Evolutionary conservation across 2,329 filamentous ascomycete species (phyloP), one percentile per base, ranked within the genome.

Genomic region (Orbilia javanica): DNA sequence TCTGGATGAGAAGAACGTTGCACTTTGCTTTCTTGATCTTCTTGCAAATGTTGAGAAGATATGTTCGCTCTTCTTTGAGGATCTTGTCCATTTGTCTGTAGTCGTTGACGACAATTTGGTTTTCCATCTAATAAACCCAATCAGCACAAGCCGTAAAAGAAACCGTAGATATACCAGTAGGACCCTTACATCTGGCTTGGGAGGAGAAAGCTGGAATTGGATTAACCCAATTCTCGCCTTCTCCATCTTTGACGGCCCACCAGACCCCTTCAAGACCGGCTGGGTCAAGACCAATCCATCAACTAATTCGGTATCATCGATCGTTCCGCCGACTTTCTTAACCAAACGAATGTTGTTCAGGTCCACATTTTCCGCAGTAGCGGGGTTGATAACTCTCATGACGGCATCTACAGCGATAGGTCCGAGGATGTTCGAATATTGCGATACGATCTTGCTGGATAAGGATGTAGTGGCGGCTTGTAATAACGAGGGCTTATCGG

Each of bases 11-110:
- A 52, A 98, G 90, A 50, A 99, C 96, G 83, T 99, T 99, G 87
- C 96, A 99, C 88, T 98, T 99, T 81, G 96, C 94, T 89, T 98
- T 99, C 87, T 98, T 97, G 86, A 99, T 99, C 89, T 98, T 99
- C 90, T 99, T 98, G 84, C 96, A 94, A 90, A 99, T 93, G 88
- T 98, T 98, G 75, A 99, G 89, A 80, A 99, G 90, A 86, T 99
- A 99, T 82, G 96, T 93, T 81, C 96, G 93, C 87, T 99, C 96
- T 86, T 99, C 96, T 87, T 99, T 99, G 82, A 99, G 89, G 81
- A 99, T 99, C 89, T 98, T 99, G 88, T 99, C 96, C 96, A 99
- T 99, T 85, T 99, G 96, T 83, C 96, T 90, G 88, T 99, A 99
- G 87, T 99, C 96, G 85, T 99, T 99, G 83, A 99, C 96, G 34